These are phyloP conservation scores for Corylus heterophylla DNA, from an alignment of 306 rosid genomes.

Conservation along the genomic window DNA sequence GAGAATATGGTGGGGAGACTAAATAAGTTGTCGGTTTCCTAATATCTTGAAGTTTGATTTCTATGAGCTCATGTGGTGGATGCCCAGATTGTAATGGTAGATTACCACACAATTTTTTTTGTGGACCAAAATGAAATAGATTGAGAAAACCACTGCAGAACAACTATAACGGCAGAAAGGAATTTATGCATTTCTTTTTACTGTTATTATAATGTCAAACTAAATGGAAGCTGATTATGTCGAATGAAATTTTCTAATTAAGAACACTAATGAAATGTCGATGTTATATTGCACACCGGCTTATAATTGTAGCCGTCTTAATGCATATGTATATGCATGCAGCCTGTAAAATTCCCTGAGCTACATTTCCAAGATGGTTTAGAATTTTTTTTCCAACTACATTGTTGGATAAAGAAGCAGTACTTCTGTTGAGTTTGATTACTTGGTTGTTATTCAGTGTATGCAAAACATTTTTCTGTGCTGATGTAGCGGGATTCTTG, in stretches of 20 bases:
- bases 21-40: slow-evolving; percentile 7
- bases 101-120: neutral
- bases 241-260: neutral
- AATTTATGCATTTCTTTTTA: neutral
- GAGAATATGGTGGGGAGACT: neutral
- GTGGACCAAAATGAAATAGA: neutral
- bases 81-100: neutral
- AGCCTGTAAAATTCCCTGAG: neutral
- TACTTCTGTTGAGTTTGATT: slow-evolving; percentile 14
- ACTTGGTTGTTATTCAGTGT: slow-evolving; percentile 35
- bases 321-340: neutral
- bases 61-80: neutral
- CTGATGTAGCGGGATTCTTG: slow-evolving; percentile 54
- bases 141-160: neutral
- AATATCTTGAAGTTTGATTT: slow-evolving; percentile 15
- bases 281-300: neutral
- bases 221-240: neutral
- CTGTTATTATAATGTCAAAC: neutral
- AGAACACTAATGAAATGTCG: neutral
- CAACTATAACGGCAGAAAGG: neutral
- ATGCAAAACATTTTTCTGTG: slow-evolving; percentile 47
- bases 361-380: slow-evolving; percentile 12
- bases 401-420: neutral
- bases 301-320: neutral
- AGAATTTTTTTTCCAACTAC: neutral